Percentiles rank a stretch among this genome's conserved stretches.
Conservation (phyloP, 2,329 filamentous ascomycete species). For the Ceratocystis lukuohia region DNA sequence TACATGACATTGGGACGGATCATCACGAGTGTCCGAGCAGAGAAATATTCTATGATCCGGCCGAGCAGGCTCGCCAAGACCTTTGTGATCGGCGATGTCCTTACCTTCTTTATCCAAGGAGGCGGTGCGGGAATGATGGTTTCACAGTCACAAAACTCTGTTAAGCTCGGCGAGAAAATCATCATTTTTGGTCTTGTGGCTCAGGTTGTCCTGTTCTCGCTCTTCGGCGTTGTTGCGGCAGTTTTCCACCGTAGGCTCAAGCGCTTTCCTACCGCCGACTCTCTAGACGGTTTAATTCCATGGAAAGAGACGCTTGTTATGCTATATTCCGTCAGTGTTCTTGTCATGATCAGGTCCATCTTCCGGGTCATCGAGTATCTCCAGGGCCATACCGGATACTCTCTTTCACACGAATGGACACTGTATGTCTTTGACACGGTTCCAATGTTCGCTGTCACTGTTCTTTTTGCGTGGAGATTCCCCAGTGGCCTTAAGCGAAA, state of each 20-base stretch:
- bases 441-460: constrained; percentile 26
- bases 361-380: constrained; percentile 37
- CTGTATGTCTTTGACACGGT: constrained; percentile 34
- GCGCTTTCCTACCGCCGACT: constrained; percentile 21
- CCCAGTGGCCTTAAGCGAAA: background rate
- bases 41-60: constrained; percentile 26
- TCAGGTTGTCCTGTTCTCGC: constrained; percentile 39
- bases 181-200: constrained; percentile 40
- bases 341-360: constrained; percentile 35
- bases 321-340: constrained; percentile 26
- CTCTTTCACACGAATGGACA: constrained; percentile 31
- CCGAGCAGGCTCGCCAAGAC: constrained; percentile 36
- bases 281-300: constrained; percentile 18
- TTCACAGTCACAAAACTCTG: background rate
- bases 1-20: constrained; percentile 39
- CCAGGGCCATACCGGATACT: constrained; percentile 30
- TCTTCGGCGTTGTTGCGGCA: constrained; percentile 36
- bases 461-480: background rate
- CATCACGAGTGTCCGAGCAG: constrained; percentile 29
- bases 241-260: constrained; percentile 31
- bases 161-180: constrained; percentile 31
- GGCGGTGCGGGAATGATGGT: constrained; percentile 30
- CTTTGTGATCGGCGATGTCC: constrained; percentile 42
- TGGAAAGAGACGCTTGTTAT: constrained; percentile 26
- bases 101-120: constrained; percentile 39